Evolutionary conservation across 2,329 filamentous ascomycete genomes (phyloP).

Genomic region (Trichoderma oligosporum): DNA sequence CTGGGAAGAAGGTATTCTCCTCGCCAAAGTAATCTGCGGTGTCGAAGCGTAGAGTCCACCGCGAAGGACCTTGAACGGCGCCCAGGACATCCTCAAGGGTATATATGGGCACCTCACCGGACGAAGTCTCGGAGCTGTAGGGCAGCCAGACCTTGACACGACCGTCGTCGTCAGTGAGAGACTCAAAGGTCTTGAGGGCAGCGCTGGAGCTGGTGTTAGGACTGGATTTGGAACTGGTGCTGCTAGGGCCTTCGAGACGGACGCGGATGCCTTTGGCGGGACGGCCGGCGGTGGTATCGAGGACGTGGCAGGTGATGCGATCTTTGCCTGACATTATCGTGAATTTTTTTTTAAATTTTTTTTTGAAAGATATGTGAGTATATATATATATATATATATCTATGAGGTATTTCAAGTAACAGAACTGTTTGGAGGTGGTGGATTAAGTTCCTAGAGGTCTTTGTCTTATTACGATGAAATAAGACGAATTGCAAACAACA

Average conservation of each 20-base stretch:
- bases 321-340: constrained; percentile 41
- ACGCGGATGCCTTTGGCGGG: constrained; percentile 66
- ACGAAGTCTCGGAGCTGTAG: constrained; percentile 47
- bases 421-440: background rate
- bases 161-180: constrained; percentile 71
- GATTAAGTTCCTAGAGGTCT: too few relatives aligned
- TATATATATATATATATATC: background rate
- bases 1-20: constrained; percentile 58
- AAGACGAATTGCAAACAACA: too few relatives aligned
- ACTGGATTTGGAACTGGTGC: constrained; percentile 21
- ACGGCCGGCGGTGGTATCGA: constrained; percentile 72
- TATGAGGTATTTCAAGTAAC: too few relatives aligned
- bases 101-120: constrained; percentile 56
- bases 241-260: constrained; percentile 50
- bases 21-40: constrained; percentile 67
- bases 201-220: too few relatives aligned
- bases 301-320: constrained; percentile 81
- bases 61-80: constrained; percentile 43
- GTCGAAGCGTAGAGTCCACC: constrained; percentile 70
- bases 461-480: too few relatives aligned
- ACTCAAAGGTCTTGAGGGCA: constrained; percentile 53
- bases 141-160: constrained; percentile 67
- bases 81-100: constrained; percentile 55
- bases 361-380: background rate
- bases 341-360: background rate